A percentile compares a stretch with the other conserved stretches of the same genome.
phyloP scores from a whole-genome alignment of 192 early-diverging fungal genomes.

The Endogone sp. region DNA sequence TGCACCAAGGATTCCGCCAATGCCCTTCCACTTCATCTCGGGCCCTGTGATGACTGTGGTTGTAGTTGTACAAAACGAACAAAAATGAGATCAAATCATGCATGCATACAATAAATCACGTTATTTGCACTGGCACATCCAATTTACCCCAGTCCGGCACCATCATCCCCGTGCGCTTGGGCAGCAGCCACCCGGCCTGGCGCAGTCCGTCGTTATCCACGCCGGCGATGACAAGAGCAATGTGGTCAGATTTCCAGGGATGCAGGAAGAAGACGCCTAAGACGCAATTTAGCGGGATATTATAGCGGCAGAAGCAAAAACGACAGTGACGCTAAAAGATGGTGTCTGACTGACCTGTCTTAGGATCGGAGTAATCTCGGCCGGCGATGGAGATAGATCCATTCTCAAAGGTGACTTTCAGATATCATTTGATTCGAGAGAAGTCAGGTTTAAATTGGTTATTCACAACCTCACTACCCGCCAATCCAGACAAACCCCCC shows the following conservation, averaged over 20 bases:
- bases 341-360: constrained; percentile 35
- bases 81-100: too few species aligned
- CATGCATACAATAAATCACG: too few species aligned
- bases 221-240: constrained; percentile 42
- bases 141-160: constrained; percentile 52
- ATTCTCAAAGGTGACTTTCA: constrained; percentile 38
- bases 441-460: too few species aligned
- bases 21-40: constrained; percentile 38
- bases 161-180: constrained; percentile 42
- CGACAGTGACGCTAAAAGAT: background rate
- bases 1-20: constrained; percentile 47
- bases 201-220: constrained; percentile 35
- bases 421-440: background rate
- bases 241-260: constrained; percentile 17
- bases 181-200: constrained; percentile 36
- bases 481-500: too few species aligned
- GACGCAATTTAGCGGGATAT: too few species aligned
- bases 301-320: background rate
- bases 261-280: constrained; percentile 41
- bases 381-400: constrained; percentile 39
- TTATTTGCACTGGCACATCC: too few species aligned
- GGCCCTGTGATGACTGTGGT: constrained; percentile 36
- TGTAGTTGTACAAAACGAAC: too few species aligned
- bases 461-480: too few species aligned
- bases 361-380: constrained; percentile 36